Percentiles rank a stretch among this genome's conserved stretches.
Conservation (phyloP, 768 basidiomycete species). For the Sarcodon sp. region DNA sequence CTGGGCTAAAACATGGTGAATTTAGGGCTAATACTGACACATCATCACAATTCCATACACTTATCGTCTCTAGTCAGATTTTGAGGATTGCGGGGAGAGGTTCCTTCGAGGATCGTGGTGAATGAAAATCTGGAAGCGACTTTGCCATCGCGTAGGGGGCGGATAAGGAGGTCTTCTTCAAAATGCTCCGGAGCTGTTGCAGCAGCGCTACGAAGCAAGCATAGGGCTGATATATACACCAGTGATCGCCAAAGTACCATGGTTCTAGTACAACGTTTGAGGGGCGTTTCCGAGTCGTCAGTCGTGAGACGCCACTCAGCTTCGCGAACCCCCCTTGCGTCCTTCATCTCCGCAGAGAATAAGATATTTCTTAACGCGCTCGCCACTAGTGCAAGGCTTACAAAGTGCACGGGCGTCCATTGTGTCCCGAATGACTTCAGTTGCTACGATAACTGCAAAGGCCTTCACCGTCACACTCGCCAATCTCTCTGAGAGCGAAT, state of each 20-base stretch:
- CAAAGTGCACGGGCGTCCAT: constrained; percentile 9
- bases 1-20: constrained; percentile 35
- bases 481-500: constrained; percentile 11
- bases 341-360: too few species aligned
- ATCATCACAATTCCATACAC: constrained; percentile 18
- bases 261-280: too few species aligned
- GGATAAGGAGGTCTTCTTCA: constrained; percentile 38
- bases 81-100: constrained; percentile 41
- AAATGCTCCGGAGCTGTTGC: constrained; percentile 27
- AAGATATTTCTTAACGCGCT: too few species aligned
- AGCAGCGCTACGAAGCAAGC: constrained; percentile 4
- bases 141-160: constrained; percentile 70
- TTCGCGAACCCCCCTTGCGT: too few species aligned
- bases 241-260: too few species aligned
- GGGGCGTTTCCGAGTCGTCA: too few species aligned
- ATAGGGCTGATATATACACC: neutral
- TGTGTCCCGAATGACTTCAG: constrained; percentile 4
- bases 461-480: constrained; percentile 14
- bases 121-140: constrained; percentile 77
- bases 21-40: neutral
- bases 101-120: constrained; percentile 43
- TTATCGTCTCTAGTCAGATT: constrained; percentile 32
- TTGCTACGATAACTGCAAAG: too few species aligned
- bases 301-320: too few species aligned
- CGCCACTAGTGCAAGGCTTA: too few species aligned